Conservation (phyloP, 1,284 basidiomycete genomes). For the Tylopilus sp. region DNA sequence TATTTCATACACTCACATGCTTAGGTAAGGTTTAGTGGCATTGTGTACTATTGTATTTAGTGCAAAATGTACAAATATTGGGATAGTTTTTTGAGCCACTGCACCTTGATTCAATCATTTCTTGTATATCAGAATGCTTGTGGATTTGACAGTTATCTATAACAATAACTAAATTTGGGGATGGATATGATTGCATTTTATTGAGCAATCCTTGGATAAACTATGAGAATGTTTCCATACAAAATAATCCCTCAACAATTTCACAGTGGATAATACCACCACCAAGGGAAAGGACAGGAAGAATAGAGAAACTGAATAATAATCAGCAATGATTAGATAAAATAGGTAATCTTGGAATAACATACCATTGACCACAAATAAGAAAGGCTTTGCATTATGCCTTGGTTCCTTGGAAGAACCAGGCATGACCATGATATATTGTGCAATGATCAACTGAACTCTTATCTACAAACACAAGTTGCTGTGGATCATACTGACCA, state of each 20-base stretch:
- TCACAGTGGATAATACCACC: conserved; percentile 20
- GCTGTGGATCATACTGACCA: not conserved
- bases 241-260: conserved; percentile 30
- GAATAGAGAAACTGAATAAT: not conserved
- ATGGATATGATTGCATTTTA: conserved; percentile 39
- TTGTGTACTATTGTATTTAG: too few species aligned
- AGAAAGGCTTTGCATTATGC: not conserved
- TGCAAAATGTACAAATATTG: too few species aligned
- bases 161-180: conserved; percentile 17
- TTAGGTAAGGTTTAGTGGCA: too few species aligned
- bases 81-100: too few species aligned
- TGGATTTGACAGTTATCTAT: conserved; percentile 26
- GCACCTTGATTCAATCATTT: conserved; percentile 17
- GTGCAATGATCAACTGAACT: not conserved
- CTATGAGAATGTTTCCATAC: conserved; percentile 6
- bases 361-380: not conserved
- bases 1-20: too few species aligned
- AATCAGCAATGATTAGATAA: not conserved
- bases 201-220: conserved; percentile 29
- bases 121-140: conserved; percentile 12
- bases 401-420: not conserved
- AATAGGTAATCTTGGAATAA: not conserved
- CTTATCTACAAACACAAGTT: not conserved
- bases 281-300: not conserved
- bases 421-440: not conserved